phyloP scores from a whole-genome alignment of 345 rosid species.

The Raphanus raphanistrum region DNA sequence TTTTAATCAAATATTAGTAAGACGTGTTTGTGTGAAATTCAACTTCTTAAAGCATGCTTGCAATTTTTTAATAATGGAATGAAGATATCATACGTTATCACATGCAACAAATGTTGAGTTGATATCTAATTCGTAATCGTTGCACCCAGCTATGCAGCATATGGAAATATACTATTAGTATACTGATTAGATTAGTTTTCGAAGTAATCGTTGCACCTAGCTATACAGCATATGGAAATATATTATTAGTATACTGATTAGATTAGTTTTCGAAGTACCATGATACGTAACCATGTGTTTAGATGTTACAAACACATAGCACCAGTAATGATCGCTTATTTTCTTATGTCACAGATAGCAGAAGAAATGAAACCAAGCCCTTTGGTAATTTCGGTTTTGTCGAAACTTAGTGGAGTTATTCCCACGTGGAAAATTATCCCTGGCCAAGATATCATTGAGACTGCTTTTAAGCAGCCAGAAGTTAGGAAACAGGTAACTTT shows the following conservation, averaged over 20 bases:
- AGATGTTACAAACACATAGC: background rate
- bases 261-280: background rate
- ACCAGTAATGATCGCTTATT: background rate
- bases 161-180: background rate
- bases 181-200: background rate
- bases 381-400: conserved; percentile 42
- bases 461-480: conserved; percentile 66
- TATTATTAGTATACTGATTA: background rate
- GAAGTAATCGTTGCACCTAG: background rate
- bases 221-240: no score
- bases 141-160: background rate
- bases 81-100: background rate
- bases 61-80: background rate
- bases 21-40: background rate
- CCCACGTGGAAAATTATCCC: conserved; percentile 75
- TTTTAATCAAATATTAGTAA: background rate
- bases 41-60: background rate
- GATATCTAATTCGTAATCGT: background rate
- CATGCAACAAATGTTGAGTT: background rate
- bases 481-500: conserved; percentile 58
- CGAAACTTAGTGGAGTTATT: conserved; percentile 42
- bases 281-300: background rate
- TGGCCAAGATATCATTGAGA: conserved; percentile 58
- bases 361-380: conserved; percentile 62
- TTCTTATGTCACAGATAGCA: conserved; percentile 50